Conservation (phyloP, 192 early-diverging fungal species). For the Gonapodya sp. region DNA sequence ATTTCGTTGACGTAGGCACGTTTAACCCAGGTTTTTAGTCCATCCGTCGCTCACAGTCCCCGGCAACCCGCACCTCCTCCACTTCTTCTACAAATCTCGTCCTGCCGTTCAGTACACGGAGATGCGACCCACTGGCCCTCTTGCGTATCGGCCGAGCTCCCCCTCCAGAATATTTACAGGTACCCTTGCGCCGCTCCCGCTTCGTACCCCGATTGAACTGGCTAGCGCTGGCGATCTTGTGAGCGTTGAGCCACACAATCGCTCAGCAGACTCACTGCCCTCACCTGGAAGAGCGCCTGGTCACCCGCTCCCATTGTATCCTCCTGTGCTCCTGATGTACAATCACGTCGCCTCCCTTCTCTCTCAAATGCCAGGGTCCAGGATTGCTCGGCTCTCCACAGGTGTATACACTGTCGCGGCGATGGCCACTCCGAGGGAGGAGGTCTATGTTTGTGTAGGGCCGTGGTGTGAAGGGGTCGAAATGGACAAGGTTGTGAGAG, state of each 20-base stretch:
- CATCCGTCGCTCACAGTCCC: background rate
- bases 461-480: background rate
- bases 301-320: background rate
- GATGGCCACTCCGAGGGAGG: background rate
- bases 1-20: no score
- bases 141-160: background rate
- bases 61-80: background rate
- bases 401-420: background rate
- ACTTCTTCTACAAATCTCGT: conserved; percentile 1
- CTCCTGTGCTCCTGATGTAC: background rate
- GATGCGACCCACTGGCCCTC: background rate
- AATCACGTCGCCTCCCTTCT: background rate
- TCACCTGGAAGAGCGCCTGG: background rate
- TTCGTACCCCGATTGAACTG: background rate
- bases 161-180: background rate
- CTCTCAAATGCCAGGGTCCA: background rate
- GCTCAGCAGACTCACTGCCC: background rate
- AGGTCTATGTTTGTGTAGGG: background rate
- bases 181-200: background rate
- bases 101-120: background rate
- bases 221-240: background rate
- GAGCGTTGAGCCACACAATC: background rate
- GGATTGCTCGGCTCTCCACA: background rate
- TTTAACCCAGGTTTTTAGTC: no score
- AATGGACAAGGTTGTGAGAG: background rate